Conservation (phyloP, 345 rosid genomes). For the Rhizophora mangle region DNA sequence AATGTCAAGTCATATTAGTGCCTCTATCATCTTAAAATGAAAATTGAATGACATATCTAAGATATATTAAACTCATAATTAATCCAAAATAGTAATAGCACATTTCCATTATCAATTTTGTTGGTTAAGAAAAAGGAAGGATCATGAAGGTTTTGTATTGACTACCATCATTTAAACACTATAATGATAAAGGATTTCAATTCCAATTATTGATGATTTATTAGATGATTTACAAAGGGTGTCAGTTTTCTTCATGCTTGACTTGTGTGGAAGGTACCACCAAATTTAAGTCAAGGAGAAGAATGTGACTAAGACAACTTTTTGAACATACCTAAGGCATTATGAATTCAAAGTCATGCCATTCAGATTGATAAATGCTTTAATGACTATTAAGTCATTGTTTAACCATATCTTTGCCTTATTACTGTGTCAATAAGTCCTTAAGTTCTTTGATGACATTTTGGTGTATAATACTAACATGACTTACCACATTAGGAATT, state of each 20-base stretch:
- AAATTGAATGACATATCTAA: not conserved
- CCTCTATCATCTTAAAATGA: not conserved
- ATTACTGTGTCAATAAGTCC: not conserved
- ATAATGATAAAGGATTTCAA: not conserved
- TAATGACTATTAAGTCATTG: not conserved
- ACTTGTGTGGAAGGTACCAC: not conserved
- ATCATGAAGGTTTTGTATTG: not conserved
- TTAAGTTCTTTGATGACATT: not conserved
- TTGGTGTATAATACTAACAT: not conserved
- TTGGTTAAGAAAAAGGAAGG: not conserved
- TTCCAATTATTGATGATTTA: not conserved
- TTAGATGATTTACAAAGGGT: not conserved
- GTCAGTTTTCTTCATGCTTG: not conserved
- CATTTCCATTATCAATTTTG: not conserved
- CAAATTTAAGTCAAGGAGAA: not conserved
- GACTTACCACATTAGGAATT: not conserved
- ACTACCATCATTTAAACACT: not conserved
- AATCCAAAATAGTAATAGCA: not conserved
- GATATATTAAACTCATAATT: not conserved
- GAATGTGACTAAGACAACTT: too few relatives aligned
- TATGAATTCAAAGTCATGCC: not conserved
- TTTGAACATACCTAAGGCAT: not conserved
- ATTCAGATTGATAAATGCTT: not conserved
- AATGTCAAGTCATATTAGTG: too few relatives aligned
- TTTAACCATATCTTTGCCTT: not conserved